A percentile compares a stretch with the other conserved stretches of the same genome.
phyloP scores from a whole-genome alignment of 2,329 filamentous ascomycete species.

The Atkinsonella texensis region DNA sequence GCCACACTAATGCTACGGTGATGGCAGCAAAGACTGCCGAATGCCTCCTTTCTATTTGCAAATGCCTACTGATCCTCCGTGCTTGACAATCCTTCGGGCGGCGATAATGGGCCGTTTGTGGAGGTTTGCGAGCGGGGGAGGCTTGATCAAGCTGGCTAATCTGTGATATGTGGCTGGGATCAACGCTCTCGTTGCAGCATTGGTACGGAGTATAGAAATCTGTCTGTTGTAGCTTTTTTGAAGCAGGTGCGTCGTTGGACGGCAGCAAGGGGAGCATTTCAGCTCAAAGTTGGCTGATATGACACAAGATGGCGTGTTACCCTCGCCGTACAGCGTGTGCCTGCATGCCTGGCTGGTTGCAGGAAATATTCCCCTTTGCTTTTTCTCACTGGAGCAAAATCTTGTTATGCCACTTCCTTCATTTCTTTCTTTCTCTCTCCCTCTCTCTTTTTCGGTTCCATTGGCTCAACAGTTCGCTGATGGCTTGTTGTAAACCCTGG shows the following conservation, averaged over 20 bases:
- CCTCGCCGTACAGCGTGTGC: constrained; percentile 2
- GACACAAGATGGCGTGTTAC: background rate
- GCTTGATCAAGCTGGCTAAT: background rate
- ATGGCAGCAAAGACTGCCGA: background rate
- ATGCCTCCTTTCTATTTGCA: background rate
- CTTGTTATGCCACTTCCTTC: too few relatives aligned
- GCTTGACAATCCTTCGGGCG: background rate
- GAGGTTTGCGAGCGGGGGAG: background rate
- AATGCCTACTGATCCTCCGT: background rate
- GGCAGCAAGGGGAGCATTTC: background rate
- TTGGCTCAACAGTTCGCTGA: too few relatives aligned
- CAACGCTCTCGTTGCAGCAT: background rate
- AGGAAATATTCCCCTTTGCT: background rate
- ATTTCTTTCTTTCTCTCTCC: too few relatives aligned
- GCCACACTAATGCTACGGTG: background rate
- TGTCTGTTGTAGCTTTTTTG: background rate
- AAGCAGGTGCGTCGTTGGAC: background rate
- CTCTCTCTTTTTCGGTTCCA: too few relatives aligned
- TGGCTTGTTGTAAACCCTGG: too few relatives aligned
- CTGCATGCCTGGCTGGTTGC: constrained; percentile 2
- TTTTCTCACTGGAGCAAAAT: background rate
- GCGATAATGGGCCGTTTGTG: constrained; percentile 3
- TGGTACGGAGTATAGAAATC: background rate
- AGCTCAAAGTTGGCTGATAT: background rate
- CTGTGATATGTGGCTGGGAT: background rate